Conservation (phyloP, 2,329 filamentous ascomycete genomes). For the Sporothrix curviconia region DNA sequence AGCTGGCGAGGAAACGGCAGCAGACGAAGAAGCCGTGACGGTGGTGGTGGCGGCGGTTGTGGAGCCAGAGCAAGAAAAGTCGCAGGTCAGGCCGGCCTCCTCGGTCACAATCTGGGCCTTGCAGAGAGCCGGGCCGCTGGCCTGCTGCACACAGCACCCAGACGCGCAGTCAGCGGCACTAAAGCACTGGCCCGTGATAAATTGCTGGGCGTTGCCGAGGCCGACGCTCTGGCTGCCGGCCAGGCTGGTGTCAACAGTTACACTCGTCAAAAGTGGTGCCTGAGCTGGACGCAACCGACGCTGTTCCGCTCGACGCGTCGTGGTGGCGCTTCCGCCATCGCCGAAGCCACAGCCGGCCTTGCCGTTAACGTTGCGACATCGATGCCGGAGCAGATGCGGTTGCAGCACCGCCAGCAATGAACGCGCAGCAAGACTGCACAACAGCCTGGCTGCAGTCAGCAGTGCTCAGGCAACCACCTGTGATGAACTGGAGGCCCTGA, state of each 20-base stretch:
- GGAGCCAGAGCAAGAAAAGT: slow-evolving; percentile 12
- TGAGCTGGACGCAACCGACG: background rate
- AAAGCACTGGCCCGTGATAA: slow-evolving; percentile 27
- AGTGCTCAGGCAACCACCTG: slow-evolving; percentile 25
- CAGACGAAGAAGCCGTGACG: background rate
- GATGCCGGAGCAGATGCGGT: slow-evolving; percentile 20
- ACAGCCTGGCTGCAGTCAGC: slow-evolving; percentile 24
- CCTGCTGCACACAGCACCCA: slow-evolving; percentile 24
- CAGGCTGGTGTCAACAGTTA: slow-evolving; percentile 26
- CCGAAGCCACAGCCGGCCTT: slow-evolving; percentile 21
- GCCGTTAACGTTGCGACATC: slow-evolving; percentile 20
- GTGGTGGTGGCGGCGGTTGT: background rate
- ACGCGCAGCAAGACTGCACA: slow-evolving; percentile 17
- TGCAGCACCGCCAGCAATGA: slow-evolving; percentile 16
- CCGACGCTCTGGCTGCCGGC: slow-evolving; percentile 29
- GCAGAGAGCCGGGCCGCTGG: slow-evolving; percentile 17
- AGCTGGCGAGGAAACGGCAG: background rate
- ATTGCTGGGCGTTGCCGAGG: slow-evolving; percentile 23
- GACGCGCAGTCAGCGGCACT: slow-evolving; percentile 26
- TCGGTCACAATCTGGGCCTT: slow-evolving; percentile 15
- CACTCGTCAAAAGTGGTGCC: slow-evolving; percentile 7
- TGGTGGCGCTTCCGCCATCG: slow-evolving; percentile 8
- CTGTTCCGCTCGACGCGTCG: background rate
- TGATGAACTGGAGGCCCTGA: slow-evolving; percentile 26
- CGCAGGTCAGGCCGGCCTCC: slow-evolving; percentile 16